Base-by-base conservation (phyloP, 441 rosid species). In the Corymbia calophylla region DNA sequence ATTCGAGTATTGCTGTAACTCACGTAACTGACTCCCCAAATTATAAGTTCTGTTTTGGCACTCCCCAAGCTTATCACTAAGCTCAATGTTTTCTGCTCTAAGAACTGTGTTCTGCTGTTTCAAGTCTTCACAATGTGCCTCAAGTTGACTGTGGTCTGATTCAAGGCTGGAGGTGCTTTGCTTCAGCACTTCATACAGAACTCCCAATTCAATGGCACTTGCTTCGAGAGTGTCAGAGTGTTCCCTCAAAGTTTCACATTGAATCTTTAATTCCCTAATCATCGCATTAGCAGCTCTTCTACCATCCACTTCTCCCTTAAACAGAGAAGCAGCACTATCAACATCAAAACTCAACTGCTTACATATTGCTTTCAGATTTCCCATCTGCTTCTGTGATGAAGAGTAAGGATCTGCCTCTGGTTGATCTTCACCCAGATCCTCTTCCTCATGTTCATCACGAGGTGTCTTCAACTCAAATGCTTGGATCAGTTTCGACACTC, bases 381-480 rank as follows among this genome's bases (percentile, higher is more conserved):
- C 92, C 44, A 93, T 90, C 87, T 90, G 95, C 92, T 93, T 95
- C 92, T 92, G 95, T 87, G 90, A 91, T 73, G 92, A 93, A 35
- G 88, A 89, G 92, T 91, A 95, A 62, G 87, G 92, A 93, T 96
- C 95, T 80, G 92, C 86, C 14, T 91, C 89, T 66, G 93, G 91
- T 88, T 73, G 93, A 90, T 93, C 93, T 89, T 92, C 96, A 88
- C 89, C 89, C 86, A 87, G 89, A 53, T 92, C 95, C 91, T 93
- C 96, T 86, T 92, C 93, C 90, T 94, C 98, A 11, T 91, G 92
- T 87, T 97, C 99, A 87, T 95, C 97, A 81, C 62, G 81, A 62
- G 94, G 96, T 90, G 88, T 87, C 95, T 94, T 97, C 55, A 96
- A 93, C 95, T 97, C 99, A 64, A 97, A 97, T 87, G 99, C 96